These are phyloP conservation scores for Colletotrichum camelliae DNA, from an alignment of 2,329 filamentous ascomycete genomes.

Conservation along the genomic window DNA sequence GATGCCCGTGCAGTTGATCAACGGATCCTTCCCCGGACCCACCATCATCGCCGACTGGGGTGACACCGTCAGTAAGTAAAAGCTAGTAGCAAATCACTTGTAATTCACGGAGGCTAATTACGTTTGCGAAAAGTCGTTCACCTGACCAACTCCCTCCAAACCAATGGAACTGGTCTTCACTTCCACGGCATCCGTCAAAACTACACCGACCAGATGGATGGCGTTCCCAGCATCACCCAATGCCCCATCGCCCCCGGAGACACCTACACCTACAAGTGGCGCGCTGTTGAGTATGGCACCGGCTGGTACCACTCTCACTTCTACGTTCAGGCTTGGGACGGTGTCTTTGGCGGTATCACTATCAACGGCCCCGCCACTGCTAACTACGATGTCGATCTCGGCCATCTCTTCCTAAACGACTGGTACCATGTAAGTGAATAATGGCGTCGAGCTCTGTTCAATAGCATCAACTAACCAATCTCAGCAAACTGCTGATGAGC, in stretches of 20 bases:
- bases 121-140: constrained; percentile 37
- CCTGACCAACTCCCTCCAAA: constrained; percentile 55
- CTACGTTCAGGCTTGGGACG: constrained; percentile 53
- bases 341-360: constrained; percentile 64
- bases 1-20: neutral
- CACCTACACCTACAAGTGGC: constrained; percentile 62
- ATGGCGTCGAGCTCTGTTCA: neutral
- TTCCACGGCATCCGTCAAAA: constrained; percentile 68
- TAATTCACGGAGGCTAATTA: neutral
- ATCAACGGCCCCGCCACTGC: constrained; percentile 64
- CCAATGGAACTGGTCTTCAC: constrained; percentile 66
- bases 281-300: constrained; percentile 58
- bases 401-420: constrained; percentile 62
- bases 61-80: neutral
- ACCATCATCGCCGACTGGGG: neutral
- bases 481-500: constrained; percentile 39
- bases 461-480: neutral
- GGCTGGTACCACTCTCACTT: constrained; percentile 69
- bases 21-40: neutral
- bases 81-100: neutral
- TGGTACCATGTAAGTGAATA: constrained; percentile 51
- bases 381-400: constrained; percentile 69
- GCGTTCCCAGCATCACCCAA: constrained; percentile 55
- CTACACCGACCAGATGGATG: constrained; percentile 60
- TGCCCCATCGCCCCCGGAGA: constrained; percentile 57